Percentiles rank a stretch among this genome's conserved stretches.
phyloP scores from a whole-genome alignment of 345 rosid species.

The Isatis tinctoria region DNA sequence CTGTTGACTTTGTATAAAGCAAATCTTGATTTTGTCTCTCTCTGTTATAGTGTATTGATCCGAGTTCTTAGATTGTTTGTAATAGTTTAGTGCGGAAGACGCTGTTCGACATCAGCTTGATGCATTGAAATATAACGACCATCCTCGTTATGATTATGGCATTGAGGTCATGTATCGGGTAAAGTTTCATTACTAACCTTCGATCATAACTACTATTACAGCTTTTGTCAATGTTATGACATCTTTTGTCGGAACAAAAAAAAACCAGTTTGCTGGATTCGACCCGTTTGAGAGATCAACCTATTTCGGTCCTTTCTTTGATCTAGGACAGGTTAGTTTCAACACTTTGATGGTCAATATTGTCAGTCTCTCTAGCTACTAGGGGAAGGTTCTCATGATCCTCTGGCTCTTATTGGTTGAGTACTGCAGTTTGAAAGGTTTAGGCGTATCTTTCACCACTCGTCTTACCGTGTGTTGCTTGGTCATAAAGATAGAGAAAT shows the following conservation, averaged over 20 bases:
- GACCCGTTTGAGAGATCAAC: slow-evolving; percentile 94
- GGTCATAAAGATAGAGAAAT: slow-evolving; percentile 82
- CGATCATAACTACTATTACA: background rate
- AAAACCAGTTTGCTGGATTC: slow-evolving; percentile 83
- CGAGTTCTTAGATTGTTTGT: slow-evolving; percentile 21
- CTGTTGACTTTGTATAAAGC: background rate
- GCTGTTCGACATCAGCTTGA: slow-evolving; percentile 79
- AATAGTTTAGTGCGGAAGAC: slow-evolving; percentile 90
- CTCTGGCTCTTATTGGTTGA: too few relatives aligned
- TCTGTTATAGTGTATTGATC: slow-evolving; percentile 1
- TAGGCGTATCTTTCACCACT: slow-evolving; percentile 90
- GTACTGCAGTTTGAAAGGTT: slow-evolving; percentile 92
- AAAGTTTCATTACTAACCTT: slow-evolving; percentile 1
- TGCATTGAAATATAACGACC: slow-evolving; percentile 80
- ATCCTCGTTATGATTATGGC: slow-evolving; percentile 84
- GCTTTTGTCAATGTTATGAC: background rate
- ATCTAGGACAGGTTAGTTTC: slow-evolving; percentile 74
- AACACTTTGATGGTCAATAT: background rate
- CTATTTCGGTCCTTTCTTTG: slow-evolving; percentile 90
- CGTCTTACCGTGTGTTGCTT: slow-evolving; percentile 78
- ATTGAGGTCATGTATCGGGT: slow-evolving; percentile 94
- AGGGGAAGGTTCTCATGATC: background rate
- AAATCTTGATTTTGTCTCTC: background rate
- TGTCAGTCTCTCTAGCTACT: background rate
- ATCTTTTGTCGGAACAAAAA: too few relatives aligned